Evolutionary conservation across 768 basidiomycete genomes (phyloP).

Genomic region (Termitomyces bulborhizus): DNA sequence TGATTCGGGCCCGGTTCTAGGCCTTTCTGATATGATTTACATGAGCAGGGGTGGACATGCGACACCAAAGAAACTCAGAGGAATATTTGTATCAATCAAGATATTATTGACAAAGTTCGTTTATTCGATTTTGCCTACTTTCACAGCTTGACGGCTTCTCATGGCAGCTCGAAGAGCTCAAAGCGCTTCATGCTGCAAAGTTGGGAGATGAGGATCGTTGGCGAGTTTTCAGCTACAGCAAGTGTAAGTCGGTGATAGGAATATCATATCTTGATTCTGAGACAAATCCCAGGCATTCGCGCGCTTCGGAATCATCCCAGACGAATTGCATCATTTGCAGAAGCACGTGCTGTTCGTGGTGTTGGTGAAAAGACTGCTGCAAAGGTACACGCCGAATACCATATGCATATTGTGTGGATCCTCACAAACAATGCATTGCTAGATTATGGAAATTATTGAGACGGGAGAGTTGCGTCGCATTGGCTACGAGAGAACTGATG

Average conservation of each 20-base stretch:
- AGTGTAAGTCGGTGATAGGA: slow-evolving; percentile 35
- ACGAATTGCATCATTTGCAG: slow-evolving; percentile 49
- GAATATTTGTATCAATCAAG: slow-evolving; percentile 52
- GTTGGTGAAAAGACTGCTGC: slow-evolving; percentile 71
- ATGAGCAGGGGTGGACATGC: slow-evolving; percentile 58
- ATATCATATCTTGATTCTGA: not conserved
- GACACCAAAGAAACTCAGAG: slow-evolving; percentile 39
- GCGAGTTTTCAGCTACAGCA: slow-evolving; percentile 59
- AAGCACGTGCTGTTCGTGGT: slow-evolving; percentile 55
- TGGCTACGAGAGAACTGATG: slow-evolving; percentile 58
- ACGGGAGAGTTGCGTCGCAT: slow-evolving; percentile 72
- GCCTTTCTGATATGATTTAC: not conserved
- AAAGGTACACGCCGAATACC: slow-evolving; percentile 39
- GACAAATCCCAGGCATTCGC: slow-evolving; percentile 42
- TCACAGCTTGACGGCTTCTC: not conserved
- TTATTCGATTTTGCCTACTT: not conserved
- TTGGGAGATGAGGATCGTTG: slow-evolving; percentile 56
- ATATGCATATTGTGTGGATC: not conserved
- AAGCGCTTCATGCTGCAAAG: slow-evolving; percentile 58
- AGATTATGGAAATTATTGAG: slow-evolving; percentile 80
- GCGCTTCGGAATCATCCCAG: slow-evolving; percentile 48
- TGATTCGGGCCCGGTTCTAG: not conserved
- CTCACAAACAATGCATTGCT: not conserved
- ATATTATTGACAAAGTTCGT: slow-evolving; percentile 65
- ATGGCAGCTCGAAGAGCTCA: slow-evolving; percentile 58